Evolutionary conservation across 768 basidiomycete genomes (phyloP).

Genomic region (Russula sp.): DNA sequence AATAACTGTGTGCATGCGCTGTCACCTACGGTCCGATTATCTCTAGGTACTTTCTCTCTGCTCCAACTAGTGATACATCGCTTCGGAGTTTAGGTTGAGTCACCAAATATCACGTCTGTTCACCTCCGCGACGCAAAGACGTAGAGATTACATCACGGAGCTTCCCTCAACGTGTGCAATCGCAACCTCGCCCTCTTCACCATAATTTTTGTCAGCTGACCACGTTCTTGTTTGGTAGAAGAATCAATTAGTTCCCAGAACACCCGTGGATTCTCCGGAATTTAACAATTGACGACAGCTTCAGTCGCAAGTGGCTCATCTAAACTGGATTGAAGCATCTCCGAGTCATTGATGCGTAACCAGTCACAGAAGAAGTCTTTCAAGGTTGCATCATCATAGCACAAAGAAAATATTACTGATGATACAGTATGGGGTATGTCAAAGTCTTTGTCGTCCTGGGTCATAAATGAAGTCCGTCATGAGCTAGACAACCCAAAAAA

Average conservation of each 20-base stretch:
- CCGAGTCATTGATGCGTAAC: not conserved
- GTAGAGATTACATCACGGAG: too few species aligned
- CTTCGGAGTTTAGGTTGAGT: too few species aligned
- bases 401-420: not conserved
- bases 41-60: too few species aligned
- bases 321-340: not conserved
- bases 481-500: not conserved
- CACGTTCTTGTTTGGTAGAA: too few species aligned
- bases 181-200: too few species aligned
- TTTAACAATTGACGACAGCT: not conserved
- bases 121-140: too few species aligned
- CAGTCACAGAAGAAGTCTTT: not conserved
- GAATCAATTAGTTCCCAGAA: too few species aligned
- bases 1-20: not conserved
- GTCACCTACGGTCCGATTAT: not conserved
- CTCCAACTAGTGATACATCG: too few species aligned
- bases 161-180: too few species aligned
- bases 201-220: too few species aligned
- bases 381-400: not conserved
- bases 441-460: not conserved
- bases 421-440: not conserved
- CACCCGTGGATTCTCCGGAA: not conserved
- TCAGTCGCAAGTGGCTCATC: not conserved
- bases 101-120: too few species aligned
- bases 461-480: not conserved